phyloP scores from a whole-genome alignment of 805 yeast genomes.

The Saccharomycopsis sp. region DNA sequence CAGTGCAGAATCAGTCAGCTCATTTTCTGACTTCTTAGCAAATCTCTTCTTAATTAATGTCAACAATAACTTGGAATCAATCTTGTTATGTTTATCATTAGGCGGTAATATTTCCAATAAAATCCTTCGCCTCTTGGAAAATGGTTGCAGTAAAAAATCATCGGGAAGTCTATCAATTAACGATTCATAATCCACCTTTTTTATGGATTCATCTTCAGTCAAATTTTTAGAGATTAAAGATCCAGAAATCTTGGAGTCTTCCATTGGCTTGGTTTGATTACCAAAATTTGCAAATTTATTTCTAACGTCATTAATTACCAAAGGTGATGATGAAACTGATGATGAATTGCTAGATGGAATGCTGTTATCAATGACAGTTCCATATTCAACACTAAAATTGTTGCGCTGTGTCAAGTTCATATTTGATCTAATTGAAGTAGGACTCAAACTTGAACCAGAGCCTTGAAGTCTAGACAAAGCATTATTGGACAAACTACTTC shows the following conservation, averaged over 20 bases:
- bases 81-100: constrained; percentile 23
- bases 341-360: constrained; percentile 11
- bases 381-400: constrained; percentile 15
- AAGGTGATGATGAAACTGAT: constrained; percentile 17
- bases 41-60: constrained; percentile 26
- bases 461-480: constrained; percentile 1
- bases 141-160: constrained; percentile 49
- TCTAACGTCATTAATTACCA: constrained; percentile 11
- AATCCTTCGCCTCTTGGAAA: constrained; percentile 49
- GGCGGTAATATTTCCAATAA: constrained; percentile 31
- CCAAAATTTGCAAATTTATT: not conserved
- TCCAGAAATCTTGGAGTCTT: not conserved
- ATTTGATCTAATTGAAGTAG: not conserved
- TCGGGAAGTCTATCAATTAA: constrained; percentile 37
- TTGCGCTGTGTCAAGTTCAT: not conserved
- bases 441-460: not conserved
- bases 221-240: not conserved
- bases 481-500: not conserved
- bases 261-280: not conserved
- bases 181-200: constrained; percentile 23
- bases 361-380: constrained; percentile 18
- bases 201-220: constrained; percentile 22
- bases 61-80: constrained; percentile 30
- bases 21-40: constrained; percentile 12
- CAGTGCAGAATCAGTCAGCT: not conserved